Evolutionary conservation across 2,329 filamentous ascomycete species (phyloP).

Genomic region (Ceratocystis smalleyi): DNA sequence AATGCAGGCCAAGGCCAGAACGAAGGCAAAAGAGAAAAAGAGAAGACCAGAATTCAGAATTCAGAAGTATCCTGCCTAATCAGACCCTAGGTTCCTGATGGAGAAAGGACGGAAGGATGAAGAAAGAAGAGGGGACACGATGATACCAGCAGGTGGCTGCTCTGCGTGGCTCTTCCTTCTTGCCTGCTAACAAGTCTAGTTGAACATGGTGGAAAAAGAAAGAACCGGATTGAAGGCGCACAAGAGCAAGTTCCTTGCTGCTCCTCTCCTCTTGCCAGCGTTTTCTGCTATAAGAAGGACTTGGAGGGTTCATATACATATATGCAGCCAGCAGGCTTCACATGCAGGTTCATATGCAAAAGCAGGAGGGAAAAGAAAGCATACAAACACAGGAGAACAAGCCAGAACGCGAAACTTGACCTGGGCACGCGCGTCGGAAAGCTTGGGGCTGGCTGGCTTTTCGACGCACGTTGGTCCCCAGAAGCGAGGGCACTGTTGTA

Average conservation of each 20-base stretch:
- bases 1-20: neutral
- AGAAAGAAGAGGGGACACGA: neutral
- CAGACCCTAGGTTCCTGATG: neutral
- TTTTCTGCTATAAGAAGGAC: neutral
- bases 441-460: neutral
- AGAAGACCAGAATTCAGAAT: neutral
- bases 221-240: neutral
- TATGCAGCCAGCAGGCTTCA: neutral
- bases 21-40: neutral
- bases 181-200: neutral
- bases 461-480: neutral
- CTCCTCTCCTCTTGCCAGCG: too few relatives aligned
- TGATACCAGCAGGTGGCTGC: neutral
- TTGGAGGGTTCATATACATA: neutral
- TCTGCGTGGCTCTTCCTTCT: neutral
- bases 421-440: neutral
- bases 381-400: neutral
- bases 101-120: constrained; percentile 2
- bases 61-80: constrained; percentile 1
- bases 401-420: neutral
- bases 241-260: neutral
- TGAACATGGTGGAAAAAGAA: constrained; percentile 2
- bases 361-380: neutral
- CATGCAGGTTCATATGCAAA: neutral
- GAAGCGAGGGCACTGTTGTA: neutral